A percentile compares a stretch with the other conserved stretches of the same genome.
Evolutionary conservation across 2,329 filamentous ascomycete genomes (phyloP).

Genomic region (Xylariaceae sp.): DNA sequence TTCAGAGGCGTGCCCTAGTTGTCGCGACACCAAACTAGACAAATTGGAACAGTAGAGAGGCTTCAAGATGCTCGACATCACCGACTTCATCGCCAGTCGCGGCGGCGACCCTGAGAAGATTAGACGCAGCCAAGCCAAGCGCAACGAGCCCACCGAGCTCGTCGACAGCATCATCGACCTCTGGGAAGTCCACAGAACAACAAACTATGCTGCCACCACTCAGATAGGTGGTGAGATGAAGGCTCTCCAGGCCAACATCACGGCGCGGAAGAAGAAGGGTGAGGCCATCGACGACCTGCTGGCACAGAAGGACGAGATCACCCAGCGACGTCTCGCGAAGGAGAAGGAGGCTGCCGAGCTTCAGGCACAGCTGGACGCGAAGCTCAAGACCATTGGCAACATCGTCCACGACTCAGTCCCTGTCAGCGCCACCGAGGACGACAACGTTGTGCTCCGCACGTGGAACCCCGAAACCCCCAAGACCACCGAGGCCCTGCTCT

Average conservation of each 20-base stretch:
- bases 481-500: constrained; percentile 72
- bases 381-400: constrained; percentile 82
- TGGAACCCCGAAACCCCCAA: constrained; percentile 75
- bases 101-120: constrained; percentile 90
- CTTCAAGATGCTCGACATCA: constrained; percentile 48
- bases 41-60: neutral
- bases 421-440: constrained; percentile 49
- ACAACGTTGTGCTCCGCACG: constrained; percentile 70
- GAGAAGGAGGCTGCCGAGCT: constrained; percentile 64
- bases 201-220: constrained; percentile 63
- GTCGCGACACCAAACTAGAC: neutral
- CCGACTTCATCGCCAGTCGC: constrained; percentile 75
- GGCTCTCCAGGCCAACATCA: constrained; percentile 39
- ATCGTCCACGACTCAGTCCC: constrained; percentile 72
- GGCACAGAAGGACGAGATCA: constrained; percentile 17
- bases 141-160: constrained; percentile 67
- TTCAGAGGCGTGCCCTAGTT: neutral
- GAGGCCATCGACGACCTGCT: constrained; percentile 84
- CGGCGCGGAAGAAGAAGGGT: constrained; percentile 42
- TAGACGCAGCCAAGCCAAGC: constrained; percentile 80
- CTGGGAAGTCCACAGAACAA: constrained; percentile 73
- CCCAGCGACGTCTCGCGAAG: constrained; percentile 66
- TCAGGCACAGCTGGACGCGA: constrained; percentile 53
- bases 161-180: constrained; percentile 88
- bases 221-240: constrained; percentile 92